Evolutionary conservation across 2,329 filamentous ascomycete species (phyloP).

Genomic region (Penicillium concentricum): DNA sequence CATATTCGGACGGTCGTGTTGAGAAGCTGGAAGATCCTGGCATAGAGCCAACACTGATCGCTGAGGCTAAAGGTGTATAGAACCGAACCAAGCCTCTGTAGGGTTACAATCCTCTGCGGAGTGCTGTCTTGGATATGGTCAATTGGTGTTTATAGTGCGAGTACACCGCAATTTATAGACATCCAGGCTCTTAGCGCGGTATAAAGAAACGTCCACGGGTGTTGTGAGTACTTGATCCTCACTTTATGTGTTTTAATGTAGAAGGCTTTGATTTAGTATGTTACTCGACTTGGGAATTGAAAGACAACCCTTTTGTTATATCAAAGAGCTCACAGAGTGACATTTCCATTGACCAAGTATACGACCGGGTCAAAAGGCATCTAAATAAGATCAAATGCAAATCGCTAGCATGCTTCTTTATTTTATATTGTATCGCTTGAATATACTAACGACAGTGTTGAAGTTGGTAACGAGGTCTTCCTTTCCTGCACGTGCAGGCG

Average conservation of each 20-base stretch:
- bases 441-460: neutral
- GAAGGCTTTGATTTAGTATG: neutral
- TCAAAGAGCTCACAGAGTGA: neutral
- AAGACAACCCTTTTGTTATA: too few relatives aligned
- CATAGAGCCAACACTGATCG: neutral
- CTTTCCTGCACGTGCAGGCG: too few relatives aligned
- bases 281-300: neutral
- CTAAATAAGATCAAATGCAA: neutral
- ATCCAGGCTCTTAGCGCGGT: neutral
- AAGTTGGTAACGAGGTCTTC: neutral
- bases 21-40: slow-evolving; percentile 44
- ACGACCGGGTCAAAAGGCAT: neutral
- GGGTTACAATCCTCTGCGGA: neutral
- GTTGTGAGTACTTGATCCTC: neutral
- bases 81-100: neutral
- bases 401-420: too few relatives aligned
- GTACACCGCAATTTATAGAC: neutral
- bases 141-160: neutral
- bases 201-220: neutral
- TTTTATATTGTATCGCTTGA: neutral
- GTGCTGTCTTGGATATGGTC: too few relatives aligned
- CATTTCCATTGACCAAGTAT: neutral
- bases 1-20: slow-evolving; percentile 83
- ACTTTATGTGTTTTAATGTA: too few relatives aligned
- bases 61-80: slow-evolving; percentile 2